Conservation (phyloP, 805 yeast species). For the Candida lessepsii region DNA sequence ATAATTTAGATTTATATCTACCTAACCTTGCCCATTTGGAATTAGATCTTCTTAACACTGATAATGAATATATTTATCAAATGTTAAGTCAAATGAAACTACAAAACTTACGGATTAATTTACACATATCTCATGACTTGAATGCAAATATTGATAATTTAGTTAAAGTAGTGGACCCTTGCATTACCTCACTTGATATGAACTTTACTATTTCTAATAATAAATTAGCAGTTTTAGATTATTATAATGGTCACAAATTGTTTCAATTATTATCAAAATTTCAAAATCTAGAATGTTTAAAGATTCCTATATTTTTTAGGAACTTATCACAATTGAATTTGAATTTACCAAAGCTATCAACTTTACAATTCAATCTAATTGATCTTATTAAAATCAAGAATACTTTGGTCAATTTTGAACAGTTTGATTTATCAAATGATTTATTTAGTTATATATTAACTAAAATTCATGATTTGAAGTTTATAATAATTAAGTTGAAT, state of each 20-base stretch:
- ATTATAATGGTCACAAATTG: slow-evolving; percentile 3
- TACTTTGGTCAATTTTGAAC: slow-evolving; percentile 10
- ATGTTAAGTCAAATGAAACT: slow-evolving; percentile 7
- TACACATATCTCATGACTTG: slow-evolving; percentile 11
- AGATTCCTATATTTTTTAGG: slow-evolving; percentile 12
- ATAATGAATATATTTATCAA: slow-evolving; percentile 6
- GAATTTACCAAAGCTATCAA: slow-evolving; percentile 6
- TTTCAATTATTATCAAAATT: slow-evolving; percentile 8
- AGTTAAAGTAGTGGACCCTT: background rate
- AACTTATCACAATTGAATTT: slow-evolving; percentile 6
- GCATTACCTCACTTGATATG: slow-evolving; percentile 8
- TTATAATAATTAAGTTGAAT: slow-evolving; percentile 10
- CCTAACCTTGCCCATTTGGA: slow-evolving; percentile 8
- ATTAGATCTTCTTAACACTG: slow-evolving; percentile 11
- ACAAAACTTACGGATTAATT: slow-evolving; percentile 6
- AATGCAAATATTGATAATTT: slow-evolving; percentile 6
- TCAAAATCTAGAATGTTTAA: slow-evolving; percentile 8
- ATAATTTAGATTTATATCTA: slow-evolving; percentile 6
- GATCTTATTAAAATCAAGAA: slow-evolving; percentile 14
- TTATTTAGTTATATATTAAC: slow-evolving; percentile 8
- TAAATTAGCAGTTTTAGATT: slow-evolving; percentile 6
- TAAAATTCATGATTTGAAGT: slow-evolving; percentile 2
- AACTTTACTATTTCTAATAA: slow-evolving; percentile 12
- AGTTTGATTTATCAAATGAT: slow-evolving; percentile 6
- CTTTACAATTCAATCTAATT: slow-evolving; percentile 12